Percentiles rank a stretch among this genome's conserved stretches.
Evolutionary conservation across 176 grass and related monocot species (phyloP).

Genomic region (Calamus simplicifolius): DNA sequence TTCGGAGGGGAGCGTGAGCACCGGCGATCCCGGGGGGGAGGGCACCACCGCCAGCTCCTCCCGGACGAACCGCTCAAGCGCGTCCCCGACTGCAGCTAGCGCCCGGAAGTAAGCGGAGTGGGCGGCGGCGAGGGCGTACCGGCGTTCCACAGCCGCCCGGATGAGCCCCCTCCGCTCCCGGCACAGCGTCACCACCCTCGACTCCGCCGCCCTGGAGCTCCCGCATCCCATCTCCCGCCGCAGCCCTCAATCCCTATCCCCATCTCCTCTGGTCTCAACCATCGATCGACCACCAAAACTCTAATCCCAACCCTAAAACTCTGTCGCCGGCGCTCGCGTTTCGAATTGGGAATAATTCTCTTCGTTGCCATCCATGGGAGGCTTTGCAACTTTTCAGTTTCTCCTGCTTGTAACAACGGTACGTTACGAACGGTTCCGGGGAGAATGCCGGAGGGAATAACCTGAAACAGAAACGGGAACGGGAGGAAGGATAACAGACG

Average conservation of each 20-base stretch:
- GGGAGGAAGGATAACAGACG: too few species aligned
- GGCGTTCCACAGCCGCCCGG: constrained; percentile 34
- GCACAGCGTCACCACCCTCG: constrained; percentile 42
- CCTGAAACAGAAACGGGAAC: too few species aligned
- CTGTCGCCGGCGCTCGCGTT: too few species aligned
- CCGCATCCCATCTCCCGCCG: constrained; percentile 21
- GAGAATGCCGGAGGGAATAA: too few species aligned
- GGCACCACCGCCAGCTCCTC: constrained; percentile 40
- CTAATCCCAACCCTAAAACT: too few species aligned
- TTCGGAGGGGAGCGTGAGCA: constrained; percentile 60
- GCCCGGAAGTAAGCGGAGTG: constrained; percentile 77
- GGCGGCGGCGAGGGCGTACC: constrained; percentile 52
- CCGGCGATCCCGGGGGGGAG: constrained; percentile 31
- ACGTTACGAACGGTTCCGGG: too few species aligned
- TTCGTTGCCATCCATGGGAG: too few species aligned
- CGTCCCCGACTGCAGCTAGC: constrained; percentile 45
- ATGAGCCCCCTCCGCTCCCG: constrained; percentile 59
- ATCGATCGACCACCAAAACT: too few species aligned
- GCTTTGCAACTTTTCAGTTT: too few species aligned
- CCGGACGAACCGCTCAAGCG: constrained; percentile 50
- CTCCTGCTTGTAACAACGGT: too few species aligned
- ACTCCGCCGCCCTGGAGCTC: neutral
- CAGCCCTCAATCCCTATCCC: neutral
- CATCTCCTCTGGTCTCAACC: too few species aligned
- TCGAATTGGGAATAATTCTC: too few species aligned